Evolutionary conservation across 78 protist genomes (phyloP), one percentile per base, ranked within the genome.

Genomic region (Dictyostelium discoideum): DNA sequence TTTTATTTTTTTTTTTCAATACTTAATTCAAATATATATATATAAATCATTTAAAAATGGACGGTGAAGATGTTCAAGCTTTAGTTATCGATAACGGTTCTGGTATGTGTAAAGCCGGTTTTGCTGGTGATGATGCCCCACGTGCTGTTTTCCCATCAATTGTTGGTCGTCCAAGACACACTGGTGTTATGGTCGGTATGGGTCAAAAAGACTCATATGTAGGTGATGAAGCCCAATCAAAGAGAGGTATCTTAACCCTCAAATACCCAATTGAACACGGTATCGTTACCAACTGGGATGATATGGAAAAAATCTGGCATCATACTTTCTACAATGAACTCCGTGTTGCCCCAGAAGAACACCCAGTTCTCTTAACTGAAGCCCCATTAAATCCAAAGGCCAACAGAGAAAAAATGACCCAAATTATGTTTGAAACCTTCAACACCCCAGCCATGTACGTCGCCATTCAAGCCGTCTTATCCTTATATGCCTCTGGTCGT

Each of bases 61-160:
- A 42, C 48, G 72, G 67, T 46, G 72, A 80, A 80, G 85, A 80
- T 24, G 85, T 42, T 80, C 85, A 46, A 60, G 90, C 97, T 79
- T 88, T 98, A 40, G 98, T 97, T 65, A 87, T 97, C 57, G 98
- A 97, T 96, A 97, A 98, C 24, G 99, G 99, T 20, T 97, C 99
- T 83, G 99, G 99, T 37, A 92, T 97, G 99, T 88, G 95, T 86
- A 99, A 98, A 93, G 99, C 99, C 81, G 99, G 99, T 29, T 98
- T 92, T 26, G 98, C 97, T 85, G 98, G 98, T 50, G 98, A 98
- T 85, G 98, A 96, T 74, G 98, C 98, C 2, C 98, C 99, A 87
- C 83, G 98, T 42, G 97, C 97, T 86, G 98, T 95, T 42, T 94
- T 97, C 87, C 99, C 99, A 22, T 92, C 98, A 13, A 95, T 97